phyloP scores from a whole-genome alignment of 805 yeast genomes.

The Myxozyma udenii region DNA sequence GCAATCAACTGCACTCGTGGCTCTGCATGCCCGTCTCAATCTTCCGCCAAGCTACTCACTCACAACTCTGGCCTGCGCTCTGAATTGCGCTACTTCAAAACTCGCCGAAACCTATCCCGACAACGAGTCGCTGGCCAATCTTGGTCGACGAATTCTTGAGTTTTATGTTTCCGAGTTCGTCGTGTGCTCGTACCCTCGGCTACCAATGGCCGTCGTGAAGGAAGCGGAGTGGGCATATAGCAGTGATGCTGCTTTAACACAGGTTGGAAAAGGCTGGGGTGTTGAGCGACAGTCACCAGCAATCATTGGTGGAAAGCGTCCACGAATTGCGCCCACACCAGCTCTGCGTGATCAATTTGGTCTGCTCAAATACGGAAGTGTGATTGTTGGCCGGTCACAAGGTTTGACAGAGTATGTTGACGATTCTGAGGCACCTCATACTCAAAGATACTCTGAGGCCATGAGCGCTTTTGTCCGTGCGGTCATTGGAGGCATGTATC shows the following conservation, averaged over 20 bases:
- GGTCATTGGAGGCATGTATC: slow-evolving; percentile 75
- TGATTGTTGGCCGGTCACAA: slow-evolving; percentile 19
- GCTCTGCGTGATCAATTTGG: slow-evolving; percentile 69
- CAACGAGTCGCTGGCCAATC: slow-evolving; percentile 73
- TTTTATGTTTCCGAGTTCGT: slow-evolving; percentile 74
- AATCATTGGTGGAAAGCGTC: slow-evolving; percentile 34
- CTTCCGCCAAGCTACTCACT: slow-evolving; percentile 57
- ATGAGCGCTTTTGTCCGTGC: slow-evolving; percentile 75
- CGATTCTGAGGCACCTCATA: slow-evolving; percentile 9
- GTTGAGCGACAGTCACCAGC: slow-evolving; percentile 68
- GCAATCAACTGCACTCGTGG: slow-evolving; percentile 57
- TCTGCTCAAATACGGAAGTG: slow-evolving; percentile 28
- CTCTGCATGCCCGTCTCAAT: slow-evolving; percentile 73
- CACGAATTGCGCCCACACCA: slow-evolving; percentile 65
- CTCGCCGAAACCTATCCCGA: slow-evolving; percentile 52
- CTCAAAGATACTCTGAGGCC: slow-evolving; percentile 35
- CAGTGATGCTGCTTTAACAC: slow-evolving; percentile 61
- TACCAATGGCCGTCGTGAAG: slow-evolving; percentile 75
- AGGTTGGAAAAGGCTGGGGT: slow-evolving; percentile 81
- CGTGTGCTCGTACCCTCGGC: slow-evolving; percentile 76
- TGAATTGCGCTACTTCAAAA: slow-evolving; percentile 54
- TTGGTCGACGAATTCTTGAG: slow-evolving; percentile 74
- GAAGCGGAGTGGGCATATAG: slow-evolving; percentile 74
- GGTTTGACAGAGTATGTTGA: slow-evolving; percentile 49
- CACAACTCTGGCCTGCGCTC: slow-evolving; percentile 73